Evolutionary conservation across 306 rosid species (phyloP).

Genomic region (Canavalia gladiata): DNA sequence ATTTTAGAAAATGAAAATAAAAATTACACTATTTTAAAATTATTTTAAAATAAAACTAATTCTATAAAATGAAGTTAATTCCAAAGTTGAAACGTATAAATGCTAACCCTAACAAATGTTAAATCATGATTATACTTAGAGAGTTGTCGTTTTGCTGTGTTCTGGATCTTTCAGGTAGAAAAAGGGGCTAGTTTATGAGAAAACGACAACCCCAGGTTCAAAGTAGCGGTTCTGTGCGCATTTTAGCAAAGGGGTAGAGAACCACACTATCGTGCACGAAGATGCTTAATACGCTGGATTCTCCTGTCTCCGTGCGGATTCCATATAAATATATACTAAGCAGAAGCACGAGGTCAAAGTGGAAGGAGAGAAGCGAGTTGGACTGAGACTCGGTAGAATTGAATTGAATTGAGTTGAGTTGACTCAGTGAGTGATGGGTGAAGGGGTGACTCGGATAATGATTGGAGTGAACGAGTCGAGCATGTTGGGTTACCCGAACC

Average conservation of each 20-base stretch:
- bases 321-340: no score
- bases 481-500: slow-evolving; percentile 83
- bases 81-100: no score
- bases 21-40: no score
- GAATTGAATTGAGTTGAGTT: neutral
- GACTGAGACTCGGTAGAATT: no score
- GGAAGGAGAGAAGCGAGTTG: neutral
- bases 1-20: no score
- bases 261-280: neutral
- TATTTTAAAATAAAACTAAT: no score
- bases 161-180: no score
- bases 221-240: slow-evolving; percentile 13
- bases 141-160: no score
- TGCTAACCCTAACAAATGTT: no score
- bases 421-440: slow-evolving; percentile 42
- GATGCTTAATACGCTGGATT: neutral
- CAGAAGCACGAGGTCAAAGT: neutral
- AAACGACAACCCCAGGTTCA: slow-evolving; percentile 6
- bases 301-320: neutral
- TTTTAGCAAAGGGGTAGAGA: neutral
- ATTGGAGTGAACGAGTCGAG: slow-evolving; percentile 92
- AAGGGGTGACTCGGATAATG: slow-evolving; percentile 70
- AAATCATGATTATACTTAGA: no score
- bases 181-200: neutral
- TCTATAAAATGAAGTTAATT: no score